Evolutionary conservation across 1,284 basidiomycete genomes (phyloP).

Genomic region (Malassezia sympodialis): DNA sequence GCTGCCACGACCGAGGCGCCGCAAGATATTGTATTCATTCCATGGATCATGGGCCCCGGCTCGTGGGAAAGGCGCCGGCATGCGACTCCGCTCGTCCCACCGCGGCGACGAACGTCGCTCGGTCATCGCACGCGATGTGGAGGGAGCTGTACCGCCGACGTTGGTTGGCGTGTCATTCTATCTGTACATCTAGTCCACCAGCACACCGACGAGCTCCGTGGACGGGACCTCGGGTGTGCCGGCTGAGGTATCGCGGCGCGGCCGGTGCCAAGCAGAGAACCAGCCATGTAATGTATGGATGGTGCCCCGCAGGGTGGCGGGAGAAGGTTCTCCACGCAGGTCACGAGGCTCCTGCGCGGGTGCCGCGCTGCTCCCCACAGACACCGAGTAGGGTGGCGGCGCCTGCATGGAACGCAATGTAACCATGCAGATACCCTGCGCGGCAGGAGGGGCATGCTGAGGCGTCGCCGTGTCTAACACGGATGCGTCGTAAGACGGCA

Average conservation of each 20-base stretch:
- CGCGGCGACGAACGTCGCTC: slow-evolving; percentile 6
- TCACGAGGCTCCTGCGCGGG: not conserved
- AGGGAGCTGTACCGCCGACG: not conserved
- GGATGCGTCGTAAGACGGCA: slow-evolving; percentile 5
- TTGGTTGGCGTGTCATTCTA: not conserved
- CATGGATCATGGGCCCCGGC: slow-evolving; percentile 8
- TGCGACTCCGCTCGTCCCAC: not conserved
- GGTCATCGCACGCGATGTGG: slow-evolving; percentile 2
- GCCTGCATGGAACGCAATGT: not conserved
- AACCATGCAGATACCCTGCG: not conserved
- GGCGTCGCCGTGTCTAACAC: not conserved
- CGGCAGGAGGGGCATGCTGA: not conserved
- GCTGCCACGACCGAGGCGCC: slow-evolving; percentile 92
- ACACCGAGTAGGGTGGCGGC: slow-evolving; percentile 1
- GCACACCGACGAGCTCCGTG: slow-evolving; percentile 12
- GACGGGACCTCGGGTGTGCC: not conserved
- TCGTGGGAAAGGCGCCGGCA: slow-evolving; percentile 4
- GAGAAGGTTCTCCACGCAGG: not conserved
- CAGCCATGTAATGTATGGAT: not conserved
- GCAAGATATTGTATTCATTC: slow-evolving; percentile 71
- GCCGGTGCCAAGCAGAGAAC: not conserved
- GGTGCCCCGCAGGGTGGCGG: not conserved
- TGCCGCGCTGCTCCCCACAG: not conserved
- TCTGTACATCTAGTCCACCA: slow-evolving; percentile 5
- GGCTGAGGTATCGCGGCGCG: slow-evolving; percentile 2